Evolutionary conservation across 768 basidiomycete species (phyloP), one percentile per base, ranked within the genome.

Genomic region (Mycena maculata): DNA sequence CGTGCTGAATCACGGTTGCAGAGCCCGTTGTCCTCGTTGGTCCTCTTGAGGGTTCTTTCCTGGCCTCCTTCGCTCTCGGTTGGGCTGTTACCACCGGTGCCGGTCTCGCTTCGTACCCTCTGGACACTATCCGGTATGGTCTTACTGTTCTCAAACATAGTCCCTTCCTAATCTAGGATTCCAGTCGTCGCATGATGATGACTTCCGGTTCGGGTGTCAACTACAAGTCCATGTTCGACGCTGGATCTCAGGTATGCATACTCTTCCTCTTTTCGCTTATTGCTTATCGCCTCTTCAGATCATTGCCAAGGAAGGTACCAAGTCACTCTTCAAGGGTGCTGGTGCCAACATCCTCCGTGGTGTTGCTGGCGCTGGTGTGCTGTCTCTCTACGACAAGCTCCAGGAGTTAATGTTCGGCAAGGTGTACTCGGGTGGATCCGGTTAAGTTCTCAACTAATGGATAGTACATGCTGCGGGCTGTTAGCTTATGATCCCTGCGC

Each of bases 131-230:
- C 74, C 93, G 92, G 90, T 92, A 74, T 50, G 86, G 81, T 54
- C 30, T 45, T 44, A 4, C 48, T 7, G 54, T 61, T 57, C 67
- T 75, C 36, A 47, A 36, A 9, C 16, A 12, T 47, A 9, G 13
- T 27, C 47, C 60, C 20, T 63, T 28, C 53, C 71, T 68, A 69
- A 81, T 73, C 33, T 7, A 15, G 74, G 75, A 23, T 75, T 73
- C 15, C 74, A 96, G 97, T 92, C 96, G 98, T 92, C 95, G 98
- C 75, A 99, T 99, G 98, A 99, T 99, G 98, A 99, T 99, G 97
- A 99, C 98, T 39, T 98, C 97, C 25, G 98, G 97, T 75, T 92
- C 90, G 75, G 88, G 88, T 75, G 90, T 92, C 68, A 96, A 98
- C 91, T 99, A 99, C 92, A 97, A 96, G 88, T 94, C 93, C 74